Conservation (phyloP, 495 filamentous ascomycete species). For the Podospora anserina region DNA sequence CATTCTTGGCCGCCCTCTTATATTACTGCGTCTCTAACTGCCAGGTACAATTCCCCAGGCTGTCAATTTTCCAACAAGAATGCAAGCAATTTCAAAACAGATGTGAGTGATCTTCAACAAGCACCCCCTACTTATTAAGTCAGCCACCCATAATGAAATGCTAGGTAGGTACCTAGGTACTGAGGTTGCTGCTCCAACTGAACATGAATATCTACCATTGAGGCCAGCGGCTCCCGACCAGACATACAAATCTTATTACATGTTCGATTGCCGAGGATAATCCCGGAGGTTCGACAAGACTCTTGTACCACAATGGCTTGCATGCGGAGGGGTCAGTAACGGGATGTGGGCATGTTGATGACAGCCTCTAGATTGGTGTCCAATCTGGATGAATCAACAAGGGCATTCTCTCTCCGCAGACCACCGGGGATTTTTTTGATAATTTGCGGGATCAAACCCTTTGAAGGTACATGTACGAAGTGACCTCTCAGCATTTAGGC, state of each 20-base stretch:
- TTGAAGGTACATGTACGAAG: background rate
- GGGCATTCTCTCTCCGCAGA: background rate
- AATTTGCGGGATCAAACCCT: background rate
- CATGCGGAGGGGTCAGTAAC: background rate
- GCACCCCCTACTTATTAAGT: no score
- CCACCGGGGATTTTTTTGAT: background rate
- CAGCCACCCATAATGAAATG: no score
- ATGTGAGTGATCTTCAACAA: background rate
- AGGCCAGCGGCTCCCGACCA: background rate
- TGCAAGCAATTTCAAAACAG: background rate
- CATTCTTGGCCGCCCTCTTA: background rate
- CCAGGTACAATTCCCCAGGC: background rate
- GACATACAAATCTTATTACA: background rate
- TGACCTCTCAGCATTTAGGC: background rate
- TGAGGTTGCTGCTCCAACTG: no score
- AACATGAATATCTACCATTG: no score
- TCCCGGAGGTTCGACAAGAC: background rate
- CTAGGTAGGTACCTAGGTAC: no score
- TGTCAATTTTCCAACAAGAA: background rate
- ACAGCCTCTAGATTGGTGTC: background rate
- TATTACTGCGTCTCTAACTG: background rate
- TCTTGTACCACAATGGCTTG: background rate
- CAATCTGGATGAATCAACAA: conserved; percentile 8
- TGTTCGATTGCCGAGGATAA: background rate
- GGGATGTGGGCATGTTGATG: background rate